phyloP scores from a whole-genome alignment of 2,329 filamentous ascomycete genomes.

The Penicillium janthinellum region DNA sequence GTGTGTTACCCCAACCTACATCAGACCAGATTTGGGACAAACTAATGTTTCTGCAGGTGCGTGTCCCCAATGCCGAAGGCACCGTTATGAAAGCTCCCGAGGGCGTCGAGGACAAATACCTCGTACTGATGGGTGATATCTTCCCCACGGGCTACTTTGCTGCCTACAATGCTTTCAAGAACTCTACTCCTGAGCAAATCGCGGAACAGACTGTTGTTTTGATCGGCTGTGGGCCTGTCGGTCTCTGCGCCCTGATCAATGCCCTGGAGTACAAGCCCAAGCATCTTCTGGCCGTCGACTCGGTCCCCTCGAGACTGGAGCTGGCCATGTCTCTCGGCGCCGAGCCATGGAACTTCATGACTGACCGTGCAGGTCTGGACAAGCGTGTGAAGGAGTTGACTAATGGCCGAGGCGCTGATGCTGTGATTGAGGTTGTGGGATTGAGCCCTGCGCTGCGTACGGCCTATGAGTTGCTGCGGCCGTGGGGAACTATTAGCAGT shows the following conservation, averaged over 20 bases:
- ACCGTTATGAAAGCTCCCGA: constrained; percentile 75
- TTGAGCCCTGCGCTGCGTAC: constrained; percentile 68
- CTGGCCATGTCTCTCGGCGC: constrained; percentile 74
- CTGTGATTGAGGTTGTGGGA: constrained; percentile 78
- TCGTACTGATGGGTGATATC: constrained; percentile 90
- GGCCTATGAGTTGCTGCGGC: constrained; percentile 70
- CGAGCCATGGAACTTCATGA: constrained; percentile 78
- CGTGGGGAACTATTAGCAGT: constrained; percentile 72
- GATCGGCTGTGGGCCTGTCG: constrained; percentile 83
- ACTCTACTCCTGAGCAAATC: constrained; percentile 60
- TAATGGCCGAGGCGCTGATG: constrained; percentile 79
- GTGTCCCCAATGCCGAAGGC: constrained; percentile 77
- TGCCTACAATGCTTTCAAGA: constrained; percentile 72
- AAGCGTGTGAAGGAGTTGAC: constrained; percentile 73
- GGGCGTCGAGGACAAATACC: constrained; percentile 69
- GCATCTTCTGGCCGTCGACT: constrained; percentile 77
- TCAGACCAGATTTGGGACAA: not conserved
- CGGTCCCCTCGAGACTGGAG: constrained; percentile 72
- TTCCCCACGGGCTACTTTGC: constrained; percentile 86
- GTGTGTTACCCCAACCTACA: constrained; percentile 38
- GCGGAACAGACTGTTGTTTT: constrained; percentile 72
- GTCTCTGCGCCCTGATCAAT: constrained; percentile 78
- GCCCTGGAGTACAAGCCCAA: constrained; percentile 75
- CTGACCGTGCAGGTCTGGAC: constrained; percentile 65
- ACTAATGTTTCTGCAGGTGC: constrained; percentile 50